These are phyloP conservation scores for Globisporangium solare DNA, from an alignment of 352 stramenopile genomes.

Conservation along the genomic window DNA sequence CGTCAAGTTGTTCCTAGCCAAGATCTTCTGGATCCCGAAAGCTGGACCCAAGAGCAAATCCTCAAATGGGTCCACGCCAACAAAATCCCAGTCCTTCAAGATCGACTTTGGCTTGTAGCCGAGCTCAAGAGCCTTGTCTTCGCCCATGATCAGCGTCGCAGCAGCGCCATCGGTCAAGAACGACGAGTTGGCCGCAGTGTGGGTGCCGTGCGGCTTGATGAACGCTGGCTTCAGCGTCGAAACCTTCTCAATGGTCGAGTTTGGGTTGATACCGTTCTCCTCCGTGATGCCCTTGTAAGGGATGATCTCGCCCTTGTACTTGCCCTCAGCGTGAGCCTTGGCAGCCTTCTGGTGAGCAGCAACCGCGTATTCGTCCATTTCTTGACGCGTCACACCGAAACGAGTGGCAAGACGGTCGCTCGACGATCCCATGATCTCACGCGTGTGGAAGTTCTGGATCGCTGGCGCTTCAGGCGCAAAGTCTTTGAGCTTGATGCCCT, in stretches of 20 bases:
- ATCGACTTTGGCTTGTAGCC: constrained; percentile 95
- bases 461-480: constrained; percentile 92
- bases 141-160: constrained; percentile 95
- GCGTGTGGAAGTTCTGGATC: constrained; percentile 99
- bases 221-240: constrained; percentile 97
- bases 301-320: constrained; percentile 91
- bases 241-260: constrained; percentile 94
- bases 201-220: constrained; percentile 97
- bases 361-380: constrained; percentile 97
- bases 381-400: constrained; percentile 94
- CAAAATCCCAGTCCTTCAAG: constrained; percentile 95
- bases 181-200: constrained; percentile 97
- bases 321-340: constrained; percentile 93
- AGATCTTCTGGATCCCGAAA: constrained; percentile 89
- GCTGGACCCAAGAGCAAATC: constrained; percentile 93
- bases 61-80: constrained; percentile 96
- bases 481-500: constrained; percentile 92
- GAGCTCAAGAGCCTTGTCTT: constrained; percentile 94
- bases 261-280: constrained; percentile 97
- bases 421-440: constrained; percentile 98
- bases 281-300: constrained; percentile 93
- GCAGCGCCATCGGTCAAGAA: constrained; percentile 97
- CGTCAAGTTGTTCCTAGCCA: constrained; percentile 83
- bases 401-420: constrained; percentile 91
- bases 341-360: constrained; percentile 91